Evolutionary conservation across 2,329 filamentous ascomycete species (phyloP).

Genomic region (Pseudodiploospora longispora): DNA sequence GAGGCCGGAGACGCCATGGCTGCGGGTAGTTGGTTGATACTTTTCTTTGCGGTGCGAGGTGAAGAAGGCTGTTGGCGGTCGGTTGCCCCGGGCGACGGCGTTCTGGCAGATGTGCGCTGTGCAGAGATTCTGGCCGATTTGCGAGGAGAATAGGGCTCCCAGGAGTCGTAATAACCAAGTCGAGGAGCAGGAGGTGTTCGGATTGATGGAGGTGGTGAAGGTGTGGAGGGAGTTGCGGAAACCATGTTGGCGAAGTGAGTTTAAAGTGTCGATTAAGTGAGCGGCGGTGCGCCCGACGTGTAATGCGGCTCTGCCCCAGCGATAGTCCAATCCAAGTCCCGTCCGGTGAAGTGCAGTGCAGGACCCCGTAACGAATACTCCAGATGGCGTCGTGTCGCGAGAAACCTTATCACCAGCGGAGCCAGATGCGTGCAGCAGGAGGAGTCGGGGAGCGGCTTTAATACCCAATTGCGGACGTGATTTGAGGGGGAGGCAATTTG

Average conservation of each 20-base stretch:
- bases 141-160: slow-evolving; percentile 65
- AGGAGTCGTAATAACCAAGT: slow-evolving; percentile 59
- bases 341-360: no score
- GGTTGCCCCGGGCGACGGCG: slow-evolving; percentile 43
- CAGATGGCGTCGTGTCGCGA: slow-evolving; percentile 5
- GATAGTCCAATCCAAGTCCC: no score
- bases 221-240: slow-evolving; percentile 39
- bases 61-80: slow-evolving; percentile 23
- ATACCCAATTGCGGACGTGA: no score
- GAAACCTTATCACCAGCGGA: slow-evolving; percentile 14
- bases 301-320: no score
- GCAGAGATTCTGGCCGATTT: slow-evolving; percentile 59
- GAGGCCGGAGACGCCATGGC: slow-evolving; percentile 33
- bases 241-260: slow-evolving; percentile 18
- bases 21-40: slow-evolving; percentile 17
- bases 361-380: neutral
- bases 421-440: slow-evolving; percentile 12
- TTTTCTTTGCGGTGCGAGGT: slow-evolving; percentile 26
- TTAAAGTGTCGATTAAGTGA: neutral
- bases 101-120: slow-evolving; percentile 43
- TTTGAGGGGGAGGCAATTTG: no score
- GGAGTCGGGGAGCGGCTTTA: neutral
- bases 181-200: slow-evolving; percentile 62
- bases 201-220: slow-evolving; percentile 50
- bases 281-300: neutral